Percentiles rank a stretch among this genome's conserved stretches.
phyloP scores from a whole-genome alignment of 176 grass and related monocot species.

The Zoysia pacifica region DNA sequence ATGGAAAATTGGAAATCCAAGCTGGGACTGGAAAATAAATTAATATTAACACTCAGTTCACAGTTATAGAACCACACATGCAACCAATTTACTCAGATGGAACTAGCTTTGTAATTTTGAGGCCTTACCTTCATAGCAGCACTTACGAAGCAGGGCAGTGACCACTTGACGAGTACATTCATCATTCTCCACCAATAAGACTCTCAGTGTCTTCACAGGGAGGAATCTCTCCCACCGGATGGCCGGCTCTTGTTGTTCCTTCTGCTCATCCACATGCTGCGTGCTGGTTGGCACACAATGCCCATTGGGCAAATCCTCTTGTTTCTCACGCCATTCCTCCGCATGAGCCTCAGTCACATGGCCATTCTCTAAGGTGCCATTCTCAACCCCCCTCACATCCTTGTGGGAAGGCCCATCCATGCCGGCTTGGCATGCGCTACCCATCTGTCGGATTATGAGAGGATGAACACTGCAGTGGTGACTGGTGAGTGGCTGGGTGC shows the following conservation, averaged over 20 bases:
- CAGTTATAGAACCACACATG: constrained; percentile 12
- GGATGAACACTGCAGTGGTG: neutral
- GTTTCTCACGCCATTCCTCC: constrained; percentile 44
- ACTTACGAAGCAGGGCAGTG: constrained; percentile 75
- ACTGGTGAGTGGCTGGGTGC: neutral
- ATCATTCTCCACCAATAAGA: constrained; percentile 87
- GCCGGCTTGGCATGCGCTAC: constrained; percentile 45
- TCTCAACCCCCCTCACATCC: constrained; percentile 26
- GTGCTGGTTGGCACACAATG: neutral
- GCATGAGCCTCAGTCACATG: constrained; percentile 31
- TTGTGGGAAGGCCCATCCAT: constrained; percentile 33
- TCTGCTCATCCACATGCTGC: constrained; percentile 40
- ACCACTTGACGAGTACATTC: constrained; percentile 85
- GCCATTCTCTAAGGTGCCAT: constrained; percentile 38
- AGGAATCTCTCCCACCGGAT: constrained; percentile 85
- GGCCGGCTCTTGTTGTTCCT: constrained; percentile 49
- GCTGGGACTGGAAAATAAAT: neutral
- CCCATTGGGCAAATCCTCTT: constrained; percentile 33
- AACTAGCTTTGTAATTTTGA: constrained; percentile 4
- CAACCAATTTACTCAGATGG: constrained; percentile 4
- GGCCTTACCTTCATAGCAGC: constrained; percentile 82
- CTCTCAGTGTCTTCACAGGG: constrained; percentile 64
- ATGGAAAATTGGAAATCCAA: neutral
- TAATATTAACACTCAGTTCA: neutral
- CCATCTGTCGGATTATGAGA: constrained; percentile 66